Percentiles rank a stretch among this genome's conserved stretches.
These are phyloP conservation scores for Epichloe scottii DNA, from an alignment of 2,329 filamentous ascomycete species.

Conservation along the genomic window DNA sequence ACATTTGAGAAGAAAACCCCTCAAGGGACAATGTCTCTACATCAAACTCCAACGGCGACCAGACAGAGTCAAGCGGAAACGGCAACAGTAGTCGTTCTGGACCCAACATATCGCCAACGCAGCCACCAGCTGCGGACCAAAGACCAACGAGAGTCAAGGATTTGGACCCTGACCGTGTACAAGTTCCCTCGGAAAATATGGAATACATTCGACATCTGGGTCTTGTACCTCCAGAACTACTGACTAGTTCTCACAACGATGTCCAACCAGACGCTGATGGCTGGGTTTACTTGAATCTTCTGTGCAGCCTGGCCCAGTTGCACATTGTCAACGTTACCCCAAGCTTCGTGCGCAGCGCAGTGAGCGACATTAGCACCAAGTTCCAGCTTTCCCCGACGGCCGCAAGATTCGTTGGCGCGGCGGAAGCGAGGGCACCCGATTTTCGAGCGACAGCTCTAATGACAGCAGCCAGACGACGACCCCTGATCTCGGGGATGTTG, in stretches of 20 bases:
- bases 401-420: constrained; percentile 72
- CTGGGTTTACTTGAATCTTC: constrained; percentile 72
- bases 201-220: constrained; percentile 67
- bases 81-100: constrained; percentile 13
- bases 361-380: constrained; percentile 57
- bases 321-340: constrained; percentile 76
- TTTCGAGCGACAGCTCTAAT: constrained; percentile 50
- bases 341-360: constrained; percentile 61
- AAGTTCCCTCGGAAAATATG: constrained; percentile 66
- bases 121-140: constrained; percentile 45
- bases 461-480: constrained; percentile 33
- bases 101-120: constrained; percentile 28
- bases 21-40: constrained; percentile 32
- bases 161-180: constrained; percentile 64
- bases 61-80: constrained; percentile 30
- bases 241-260: constrained; percentile 27
- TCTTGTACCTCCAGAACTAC: constrained; percentile 45
- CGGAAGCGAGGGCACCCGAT: constrained; percentile 48
- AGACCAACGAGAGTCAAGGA: constrained; percentile 66
- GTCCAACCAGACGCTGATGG: constrained; percentile 53
- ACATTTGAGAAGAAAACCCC: constrained; percentile 25
- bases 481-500: constrained; percentile 37
- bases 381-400: constrained; percentile 70
- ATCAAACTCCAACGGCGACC: constrained; percentile 36
- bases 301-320: constrained; percentile 71